Percentiles rank a stretch among this genome's conserved stretches.
Conservation (phyloP, 495 filamentous ascomycete species). For the Lichina pygmaea region DNA sequence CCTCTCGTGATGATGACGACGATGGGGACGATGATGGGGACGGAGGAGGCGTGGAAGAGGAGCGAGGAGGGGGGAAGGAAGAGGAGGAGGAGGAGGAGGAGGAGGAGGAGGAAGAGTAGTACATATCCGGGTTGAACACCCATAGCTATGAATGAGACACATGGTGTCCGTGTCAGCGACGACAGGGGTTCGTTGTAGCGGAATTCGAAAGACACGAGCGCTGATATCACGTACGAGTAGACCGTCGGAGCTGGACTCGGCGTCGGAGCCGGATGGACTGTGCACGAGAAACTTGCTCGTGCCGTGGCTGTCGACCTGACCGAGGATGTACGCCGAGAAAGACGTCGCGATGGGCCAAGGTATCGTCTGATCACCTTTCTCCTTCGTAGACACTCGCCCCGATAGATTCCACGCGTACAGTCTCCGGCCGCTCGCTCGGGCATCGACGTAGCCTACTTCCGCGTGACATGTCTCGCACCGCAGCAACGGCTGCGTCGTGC, state of each 20-base stretch:
- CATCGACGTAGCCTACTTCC: conserved; percentile 19
- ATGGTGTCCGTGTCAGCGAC: conserved; percentile 8
- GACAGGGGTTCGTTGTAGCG: conserved; percentile 1
- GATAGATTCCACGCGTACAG: conserved; percentile 22
- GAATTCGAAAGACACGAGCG: neutral
- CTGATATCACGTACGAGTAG: conserved; percentile 10
- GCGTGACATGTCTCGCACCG: conserved; percentile 10
- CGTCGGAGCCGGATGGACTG: conserved; percentile 3
- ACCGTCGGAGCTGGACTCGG: conserved; percentile 12
- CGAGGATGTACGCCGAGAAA: conserved; percentile 22
- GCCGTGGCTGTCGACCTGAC: conserved; percentile 21
- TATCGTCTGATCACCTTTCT: neutral
- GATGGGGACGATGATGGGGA: no score
- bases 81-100: neutral
- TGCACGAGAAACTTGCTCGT: conserved; percentile 21
- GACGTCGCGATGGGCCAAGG: conserved; percentile 16
- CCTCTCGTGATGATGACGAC: neutral
- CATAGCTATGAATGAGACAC: conserved; percentile 20
- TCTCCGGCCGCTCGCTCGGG: conserved; percentile 15
- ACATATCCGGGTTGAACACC: conserved; percentile 44
- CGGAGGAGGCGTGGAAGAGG: no score
- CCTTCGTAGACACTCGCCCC: neutral
- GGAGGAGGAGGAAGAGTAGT: conserved; percentile 25
- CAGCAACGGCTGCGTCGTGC: no score
- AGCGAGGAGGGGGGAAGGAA: no score